phyloP scores from a whole-genome alignment of 768 basidiomycete genomes.

The Boletus rufocinnamomeus region DNA sequence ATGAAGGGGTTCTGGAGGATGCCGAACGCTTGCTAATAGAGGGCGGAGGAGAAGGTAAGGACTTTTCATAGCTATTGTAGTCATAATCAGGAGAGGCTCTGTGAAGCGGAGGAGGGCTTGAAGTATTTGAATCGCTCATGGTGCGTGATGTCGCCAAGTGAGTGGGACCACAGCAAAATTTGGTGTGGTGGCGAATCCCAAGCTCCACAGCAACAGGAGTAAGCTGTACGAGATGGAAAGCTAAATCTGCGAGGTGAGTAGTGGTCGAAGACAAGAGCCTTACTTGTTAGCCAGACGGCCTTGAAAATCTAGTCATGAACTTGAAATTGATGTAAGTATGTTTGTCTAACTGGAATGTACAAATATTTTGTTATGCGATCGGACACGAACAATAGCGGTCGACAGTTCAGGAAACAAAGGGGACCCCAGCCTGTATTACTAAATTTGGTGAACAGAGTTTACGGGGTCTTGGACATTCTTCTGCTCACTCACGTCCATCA shows the following conservation, averaged over 20 bases:
- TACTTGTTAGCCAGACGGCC: conserved; percentile 3
- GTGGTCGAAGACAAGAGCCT: neutral
- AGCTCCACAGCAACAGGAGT: neutral
- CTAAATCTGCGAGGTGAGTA: neutral
- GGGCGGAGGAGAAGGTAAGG: conserved; percentile 24
- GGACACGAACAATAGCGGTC: neutral
- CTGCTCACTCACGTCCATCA: too few relatives aligned
- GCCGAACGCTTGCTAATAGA: conserved; percentile 16
- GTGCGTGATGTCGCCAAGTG: conserved; percentile 2
- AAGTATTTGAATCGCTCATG: conserved; percentile 17
- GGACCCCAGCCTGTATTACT: conserved; percentile 18
- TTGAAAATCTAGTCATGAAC: conserved; percentile 9
- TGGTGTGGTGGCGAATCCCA: conserved; percentile 17
- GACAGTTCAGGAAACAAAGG: neutral
- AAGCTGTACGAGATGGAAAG: neutral
- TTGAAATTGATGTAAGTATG: neutral
- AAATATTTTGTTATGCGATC: conserved; percentile 16
- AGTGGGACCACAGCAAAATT: neutral
- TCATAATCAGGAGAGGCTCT: conserved; percentile 9
- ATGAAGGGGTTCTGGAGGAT: conserved; percentile 23
- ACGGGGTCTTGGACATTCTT: conserved; percentile 12
- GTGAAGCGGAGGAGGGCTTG: conserved; percentile 17
- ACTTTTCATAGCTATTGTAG: conserved; percentile 13
- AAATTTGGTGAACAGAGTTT: conserved; percentile 22
- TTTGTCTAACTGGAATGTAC: conserved; percentile 20